A percentile compares a stretch with the other conserved stretches of the same genome.
phyloP scores from a whole-genome alignment of 1,139 yeast genomes.

The Protomyces inundatus region DNA sequence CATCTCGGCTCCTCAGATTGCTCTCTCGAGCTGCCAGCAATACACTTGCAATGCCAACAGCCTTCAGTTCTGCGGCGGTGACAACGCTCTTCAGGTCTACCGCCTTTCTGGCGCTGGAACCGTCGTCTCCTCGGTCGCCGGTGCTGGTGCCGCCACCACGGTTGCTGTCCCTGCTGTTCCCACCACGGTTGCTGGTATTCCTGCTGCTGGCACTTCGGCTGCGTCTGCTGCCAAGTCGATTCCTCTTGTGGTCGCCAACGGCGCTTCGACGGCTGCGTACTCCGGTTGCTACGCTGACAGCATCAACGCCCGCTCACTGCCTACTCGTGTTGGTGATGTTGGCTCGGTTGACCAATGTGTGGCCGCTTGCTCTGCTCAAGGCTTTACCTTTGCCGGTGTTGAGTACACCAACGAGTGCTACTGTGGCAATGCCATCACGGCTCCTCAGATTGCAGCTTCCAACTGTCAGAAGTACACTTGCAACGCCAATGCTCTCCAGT shows the following conservation, averaged over 20 bases:
- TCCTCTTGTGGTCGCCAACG: not conserved
- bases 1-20: not conserved
- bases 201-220: not conserved
- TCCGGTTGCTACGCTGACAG: not conserved
- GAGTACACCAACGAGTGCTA: conserved; percentile 2
- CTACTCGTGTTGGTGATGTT: not conserved
- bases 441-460: not conserved
- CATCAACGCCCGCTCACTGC: not conserved
- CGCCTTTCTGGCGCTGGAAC: conserved; percentile 4
- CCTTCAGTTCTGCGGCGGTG: conserved; percentile 15
- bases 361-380: not conserved
- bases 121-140: not conserved
- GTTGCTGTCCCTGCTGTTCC: not conserved
- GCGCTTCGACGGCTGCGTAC: not conserved
- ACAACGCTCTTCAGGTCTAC: conserved; percentile 13
- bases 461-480: not conserved
- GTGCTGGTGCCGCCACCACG: not conserved
- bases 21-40: not conserved
- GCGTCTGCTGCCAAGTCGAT: not conserved
- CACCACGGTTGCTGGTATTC: not conserved
- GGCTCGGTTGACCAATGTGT: conserved; percentile 1
- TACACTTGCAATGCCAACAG: conserved; percentile 16
- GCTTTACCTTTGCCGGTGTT: conserved; percentile 1
- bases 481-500: not conserved
- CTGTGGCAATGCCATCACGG: conserved; percentile 2